Percentiles rank a stretch among this genome's conserved stretches.
Conservation (phyloP, 768 basidiomycete species). For the Lepiota venenata region DNA sequence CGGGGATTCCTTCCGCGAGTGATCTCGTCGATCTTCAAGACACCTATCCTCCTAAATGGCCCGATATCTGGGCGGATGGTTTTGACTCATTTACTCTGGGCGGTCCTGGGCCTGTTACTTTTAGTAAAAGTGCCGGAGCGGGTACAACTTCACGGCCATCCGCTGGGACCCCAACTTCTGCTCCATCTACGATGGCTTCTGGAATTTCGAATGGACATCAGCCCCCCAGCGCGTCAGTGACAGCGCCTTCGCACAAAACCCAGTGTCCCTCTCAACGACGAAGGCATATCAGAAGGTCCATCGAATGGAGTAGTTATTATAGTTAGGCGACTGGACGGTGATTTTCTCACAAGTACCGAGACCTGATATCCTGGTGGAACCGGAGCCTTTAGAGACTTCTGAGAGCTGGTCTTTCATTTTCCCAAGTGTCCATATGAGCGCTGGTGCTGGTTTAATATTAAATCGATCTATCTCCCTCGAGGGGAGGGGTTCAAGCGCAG, state of each 20-base stretch:
- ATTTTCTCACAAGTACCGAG: not conserved
- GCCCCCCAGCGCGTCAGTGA: slow-evolving; percentile 5
- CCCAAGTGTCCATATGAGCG: not conserved
- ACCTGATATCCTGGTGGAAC: slow-evolving; percentile 2
- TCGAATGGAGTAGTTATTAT: not conserved
- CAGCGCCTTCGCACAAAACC: not conserved
- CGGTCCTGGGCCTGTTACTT: slow-evolving; percentile 31
- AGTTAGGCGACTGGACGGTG: not conserved
- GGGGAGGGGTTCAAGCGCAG: not conserved
- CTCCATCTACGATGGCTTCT: slow-evolving; percentile 7
- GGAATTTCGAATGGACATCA: slow-evolving; percentile 3
- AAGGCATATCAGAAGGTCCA: slow-evolving; percentile 19
- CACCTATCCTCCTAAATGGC: slow-evolving; percentile 28
- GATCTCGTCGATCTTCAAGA: slow-evolving; percentile 33
- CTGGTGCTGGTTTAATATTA: slow-evolving; percentile 1
- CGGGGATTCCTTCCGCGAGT: slow-evolving; percentile 27
- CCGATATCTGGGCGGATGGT: slow-evolving; percentile 29
- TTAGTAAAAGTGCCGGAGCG: slow-evolving; percentile 21
- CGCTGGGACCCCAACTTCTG: not conserved
- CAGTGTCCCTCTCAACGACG: slow-evolving; percentile 16
- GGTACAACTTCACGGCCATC: slow-evolving; percentile 2
- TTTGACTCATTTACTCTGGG: slow-evolving; percentile 35
- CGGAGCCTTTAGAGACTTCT: slow-evolving; percentile 10
- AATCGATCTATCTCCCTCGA: slow-evolving; percentile 7
- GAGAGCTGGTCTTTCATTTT: slow-evolving; percentile 6